Base-by-base conservation (phyloP, 306 rosid genomes). In the Elaeagnus macrophylla region DNA sequence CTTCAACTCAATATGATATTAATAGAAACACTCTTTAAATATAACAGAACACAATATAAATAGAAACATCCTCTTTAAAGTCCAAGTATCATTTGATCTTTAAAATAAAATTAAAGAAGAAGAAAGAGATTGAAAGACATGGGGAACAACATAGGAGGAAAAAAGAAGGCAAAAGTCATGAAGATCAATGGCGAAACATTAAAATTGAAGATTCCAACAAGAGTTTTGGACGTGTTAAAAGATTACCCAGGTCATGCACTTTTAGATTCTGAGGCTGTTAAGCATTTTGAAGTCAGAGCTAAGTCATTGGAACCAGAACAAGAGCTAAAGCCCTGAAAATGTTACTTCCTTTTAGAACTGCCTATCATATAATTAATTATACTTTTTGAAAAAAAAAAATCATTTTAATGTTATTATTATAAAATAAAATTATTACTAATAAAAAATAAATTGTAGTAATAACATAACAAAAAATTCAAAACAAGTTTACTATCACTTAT, bases 131-230 rank as follows among this genome's bases (percentile, higher is more conserved):
- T 5, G 10, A 9, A 14, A 10, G 38, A 54, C 35, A 88, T 89
- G 97, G 97, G 97, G 38, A 89, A 89, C 77, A 59, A 62, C 8
- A 18, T 87, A 59, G 71, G 94, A 57, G 68, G 89, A 36, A 76
- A 74, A 51, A 83, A 51, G 36, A 80, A 60, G 59, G 84, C 84
- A 19, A 89, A 89, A 64, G 85, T 89, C 39, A 83, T 89, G 97
- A 89, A 79, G 54, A 67, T 81, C 42, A 75, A 78, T 16, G 97
- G 97, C 0, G 97, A 89, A 63, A 83, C 82, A 37, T 54, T 85
- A 65, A 81, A 85, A 63, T 35, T 80, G 8, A 75, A 75, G 71
- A 75, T 81, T 5, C 97, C 97, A 0, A 60, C 73, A 12, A 53
- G 48, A 62, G 94, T 65, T 10, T 47, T 54, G 53, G 95, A 85